phyloP scores from a whole-genome alignment of 129 eudicot genomes.

The Helichrysum umbraculigerum region DNA sequence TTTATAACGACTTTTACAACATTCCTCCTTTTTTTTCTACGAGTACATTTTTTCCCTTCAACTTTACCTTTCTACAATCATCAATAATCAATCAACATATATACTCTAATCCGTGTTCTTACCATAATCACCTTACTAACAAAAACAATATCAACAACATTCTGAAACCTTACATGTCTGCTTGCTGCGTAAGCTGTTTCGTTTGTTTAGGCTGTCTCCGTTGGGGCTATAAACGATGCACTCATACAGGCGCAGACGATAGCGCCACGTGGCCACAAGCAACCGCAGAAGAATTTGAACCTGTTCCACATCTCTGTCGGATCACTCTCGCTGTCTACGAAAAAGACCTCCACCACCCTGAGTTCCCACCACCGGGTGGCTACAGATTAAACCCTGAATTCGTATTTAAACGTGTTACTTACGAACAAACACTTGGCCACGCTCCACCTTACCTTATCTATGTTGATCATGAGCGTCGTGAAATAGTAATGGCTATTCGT shows the following conservation, averaged over 20 bases:
- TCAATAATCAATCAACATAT: background rate
- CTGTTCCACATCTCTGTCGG: conserved; percentile 80
- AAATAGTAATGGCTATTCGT: conserved; percentile 69
- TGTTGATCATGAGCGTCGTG: conserved; percentile 53
- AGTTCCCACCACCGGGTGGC: conserved; percentile 49
- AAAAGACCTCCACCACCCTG: conserved; percentile 54
- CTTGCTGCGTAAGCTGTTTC: conserved; percentile 75
- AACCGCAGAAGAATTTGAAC: conserved; percentile 60
- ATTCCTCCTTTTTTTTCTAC: no score
- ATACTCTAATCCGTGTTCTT: background rate
- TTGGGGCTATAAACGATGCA: conserved; percentile 89
- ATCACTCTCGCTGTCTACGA: conserved; percentile 74
- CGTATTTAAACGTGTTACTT: conserved; percentile 71
- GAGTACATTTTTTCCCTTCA: no score
- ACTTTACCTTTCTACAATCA: no score
- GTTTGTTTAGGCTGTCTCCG: conserved; percentile 67
- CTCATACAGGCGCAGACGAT: conserved; percentile 84
- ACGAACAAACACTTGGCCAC: conserved; percentile 57
- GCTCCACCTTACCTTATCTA: conserved; percentile 83
- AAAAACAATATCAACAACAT: background rate
- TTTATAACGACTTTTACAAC: no score
- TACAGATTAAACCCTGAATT: conserved; percentile 69
- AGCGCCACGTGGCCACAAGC: conserved; percentile 82
- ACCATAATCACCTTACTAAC: background rate
- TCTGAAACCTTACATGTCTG: conserved; percentile 53